Evolutionary conservation across 1,284 basidiomycete species (phyloP).

Genomic region (Sanghuangporus sanghuang): DNA sequence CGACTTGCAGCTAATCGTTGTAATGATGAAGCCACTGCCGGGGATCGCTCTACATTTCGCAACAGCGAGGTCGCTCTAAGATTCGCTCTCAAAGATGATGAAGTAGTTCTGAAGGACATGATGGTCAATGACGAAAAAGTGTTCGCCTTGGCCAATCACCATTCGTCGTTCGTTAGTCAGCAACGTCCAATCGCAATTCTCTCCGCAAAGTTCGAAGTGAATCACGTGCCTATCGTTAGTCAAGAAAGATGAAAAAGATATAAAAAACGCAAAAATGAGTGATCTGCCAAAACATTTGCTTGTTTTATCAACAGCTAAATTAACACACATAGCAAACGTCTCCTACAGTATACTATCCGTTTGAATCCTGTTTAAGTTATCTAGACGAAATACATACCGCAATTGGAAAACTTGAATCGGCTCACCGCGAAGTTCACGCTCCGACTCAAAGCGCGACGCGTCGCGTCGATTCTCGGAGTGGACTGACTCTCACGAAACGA

Average conservation of each 20-base stretch:
- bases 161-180: not conserved
- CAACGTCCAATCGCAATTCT: not conserved
- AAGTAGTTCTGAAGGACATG: conserved; percentile 7
- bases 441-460: not conserved
- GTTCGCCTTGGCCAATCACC: not conserved
- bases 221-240: not conserved
- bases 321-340: too few species aligned
- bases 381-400: too few species aligned
- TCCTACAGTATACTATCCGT: too few species aligned
- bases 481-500: not conserved
- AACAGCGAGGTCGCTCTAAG: conserved; percentile 11
- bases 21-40: not conserved
- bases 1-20: not conserved
- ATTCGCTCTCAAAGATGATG: not conserved
- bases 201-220: not conserved
- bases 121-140: conserved; percentile 3
- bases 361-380: too few species aligned
- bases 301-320: too few species aligned
- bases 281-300: too few species aligned
- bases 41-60: not conserved
- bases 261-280: too few species aligned
- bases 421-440: not conserved
- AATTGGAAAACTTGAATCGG: too few species aligned
- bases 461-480: not conserved
- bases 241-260: not conserved